Evolutionary conservation across 495 filamentous ascomycete genomes (phyloP).

Genomic region (Trichocladium uniseriatum): DNA sequence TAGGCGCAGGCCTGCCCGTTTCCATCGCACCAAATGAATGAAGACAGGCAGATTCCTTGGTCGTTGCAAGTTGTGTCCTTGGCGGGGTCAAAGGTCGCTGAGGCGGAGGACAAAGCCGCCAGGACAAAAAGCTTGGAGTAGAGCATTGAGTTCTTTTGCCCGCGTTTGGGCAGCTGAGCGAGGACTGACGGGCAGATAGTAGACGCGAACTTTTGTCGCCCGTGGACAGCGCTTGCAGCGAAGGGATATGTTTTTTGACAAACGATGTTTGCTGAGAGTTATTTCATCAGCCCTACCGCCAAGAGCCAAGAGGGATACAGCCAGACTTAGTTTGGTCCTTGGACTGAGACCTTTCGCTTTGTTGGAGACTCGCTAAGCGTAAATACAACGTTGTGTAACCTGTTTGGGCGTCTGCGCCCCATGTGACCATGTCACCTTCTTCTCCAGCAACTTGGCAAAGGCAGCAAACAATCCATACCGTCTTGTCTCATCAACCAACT

Average conservation of each 20-base stretch:
- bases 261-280: too few species aligned
- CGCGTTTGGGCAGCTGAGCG: background rate
- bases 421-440: too few species aligned
- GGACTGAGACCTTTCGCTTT: too few species aligned
- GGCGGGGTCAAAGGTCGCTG: slow-evolving; percentile 3
- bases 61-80: slow-evolving; percentile 6
- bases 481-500: too few species aligned
- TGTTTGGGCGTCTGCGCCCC: too few species aligned
- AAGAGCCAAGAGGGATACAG: background rate
- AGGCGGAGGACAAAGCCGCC: slow-evolving; percentile 1
- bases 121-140: slow-evolving; percentile 1
- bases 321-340: background rate
- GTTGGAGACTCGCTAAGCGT: too few species aligned
- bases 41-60: slow-evolving; percentile 5
- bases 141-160: background rate
- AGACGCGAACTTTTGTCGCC: background rate
- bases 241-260: background rate
- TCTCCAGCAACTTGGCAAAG: too few species aligned
- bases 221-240: background rate
- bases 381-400: too few species aligned
- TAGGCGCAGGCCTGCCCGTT: slow-evolving; percentile 3
- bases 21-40: background rate
- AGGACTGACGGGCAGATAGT: background rate
- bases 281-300: background rate
- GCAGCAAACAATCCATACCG: too few species aligned